Conservation (phyloP, 805 yeast genomes). For the Wickerhamiella sergipiensis region DNA sequence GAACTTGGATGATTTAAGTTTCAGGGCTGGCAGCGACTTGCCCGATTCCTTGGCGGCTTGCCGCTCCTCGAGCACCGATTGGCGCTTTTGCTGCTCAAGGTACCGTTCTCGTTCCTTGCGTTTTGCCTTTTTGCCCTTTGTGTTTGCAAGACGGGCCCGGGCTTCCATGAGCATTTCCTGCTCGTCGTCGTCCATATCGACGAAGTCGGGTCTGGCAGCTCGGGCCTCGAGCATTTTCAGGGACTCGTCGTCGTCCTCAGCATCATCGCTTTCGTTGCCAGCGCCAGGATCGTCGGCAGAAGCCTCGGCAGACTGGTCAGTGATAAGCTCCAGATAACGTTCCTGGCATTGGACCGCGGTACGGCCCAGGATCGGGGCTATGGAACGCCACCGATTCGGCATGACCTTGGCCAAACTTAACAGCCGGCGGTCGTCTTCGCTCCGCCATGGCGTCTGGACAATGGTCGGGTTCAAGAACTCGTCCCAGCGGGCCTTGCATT, state of each 20-base stretch:
- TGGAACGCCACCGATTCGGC: slow-evolving; percentile 92
- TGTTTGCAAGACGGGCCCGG: slow-evolving; percentile 75
- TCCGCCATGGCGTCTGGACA: slow-evolving; percentile 51
- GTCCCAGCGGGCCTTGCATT: slow-evolving; percentile 85
- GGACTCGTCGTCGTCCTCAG: slow-evolving; percentile 16
- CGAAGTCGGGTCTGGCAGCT: slow-evolving; percentile 71
- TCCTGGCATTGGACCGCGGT: slow-evolving; percentile 82
- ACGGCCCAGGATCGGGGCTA: slow-evolving; percentile 67
- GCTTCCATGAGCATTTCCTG: slow-evolving; percentile 92
- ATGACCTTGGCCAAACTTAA: slow-evolving; percentile 50
- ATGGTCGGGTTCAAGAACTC: slow-evolving; percentile 75
- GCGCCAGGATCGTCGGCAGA: too few species aligned
- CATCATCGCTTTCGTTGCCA: slow-evolving; percentile 23
- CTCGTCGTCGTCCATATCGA: slow-evolving; percentile 75
- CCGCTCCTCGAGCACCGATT: slow-evolving; percentile 65
- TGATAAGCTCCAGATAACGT: slow-evolving; percentile 54
- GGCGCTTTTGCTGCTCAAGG: slow-evolving; percentile 61
- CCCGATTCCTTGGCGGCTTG: slow-evolving; percentile 36
- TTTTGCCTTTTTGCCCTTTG: slow-evolving; percentile 90
- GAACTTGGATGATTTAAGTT: slow-evolving; percentile 35
- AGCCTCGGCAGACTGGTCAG: slow-evolving; percentile 25
- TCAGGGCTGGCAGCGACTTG: slow-evolving; percentile 3
- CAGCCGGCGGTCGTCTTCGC: slow-evolving; percentile 62
- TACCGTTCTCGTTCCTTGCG: slow-evolving; percentile 76
- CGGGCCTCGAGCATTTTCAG: slow-evolving; percentile 37